A percentile compares a stretch with the other conserved stretches of the same genome.
phyloP scores from a whole-genome alignment of 176 grass and related monocot genomes.

The Oryza coarctata region DNA sequence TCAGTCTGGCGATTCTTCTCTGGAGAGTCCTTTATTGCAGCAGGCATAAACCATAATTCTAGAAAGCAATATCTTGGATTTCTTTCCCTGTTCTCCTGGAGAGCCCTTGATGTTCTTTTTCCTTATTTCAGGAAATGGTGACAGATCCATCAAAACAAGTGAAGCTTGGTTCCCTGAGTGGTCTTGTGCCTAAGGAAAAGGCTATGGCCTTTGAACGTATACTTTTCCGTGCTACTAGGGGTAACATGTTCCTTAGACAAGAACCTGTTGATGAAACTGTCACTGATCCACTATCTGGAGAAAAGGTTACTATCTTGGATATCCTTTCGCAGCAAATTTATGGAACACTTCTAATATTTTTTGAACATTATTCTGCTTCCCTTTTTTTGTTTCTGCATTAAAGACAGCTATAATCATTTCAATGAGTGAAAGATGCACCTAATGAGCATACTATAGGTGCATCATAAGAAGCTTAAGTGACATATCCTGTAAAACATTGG shows the following conservation, averaged over 20 bases:
- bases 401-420: neutral
- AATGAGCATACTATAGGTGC: neutral
- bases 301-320: constrained; percentile 57
- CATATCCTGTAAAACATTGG: neutral
- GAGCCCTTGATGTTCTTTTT: constrained; percentile 14
- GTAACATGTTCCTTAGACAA: constrained; percentile 89
- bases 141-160: constrained; percentile 94
- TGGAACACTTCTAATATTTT: neutral
- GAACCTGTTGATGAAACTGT: constrained; percentile 74
- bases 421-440: constrained; percentile 8
- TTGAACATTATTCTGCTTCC: neutral
- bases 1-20: constrained; percentile 61
- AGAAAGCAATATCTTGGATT: neutral
- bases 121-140: constrained; percentile 63
- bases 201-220: constrained; percentile 94
- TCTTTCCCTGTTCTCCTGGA: neutral
- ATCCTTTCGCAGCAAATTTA: neutral
- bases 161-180: constrained; percentile 88
- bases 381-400: neutral
- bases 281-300: constrained; percentile 80
- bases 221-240: constrained; percentile 90
- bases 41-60: constrained; percentile 50
- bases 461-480: neutral
- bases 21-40: constrained; percentile 79
- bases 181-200: constrained; percentile 95